phyloP scores from a whole-genome alignment of 352 stramenopile species.

The Elongisporangium undulatum region DNA sequence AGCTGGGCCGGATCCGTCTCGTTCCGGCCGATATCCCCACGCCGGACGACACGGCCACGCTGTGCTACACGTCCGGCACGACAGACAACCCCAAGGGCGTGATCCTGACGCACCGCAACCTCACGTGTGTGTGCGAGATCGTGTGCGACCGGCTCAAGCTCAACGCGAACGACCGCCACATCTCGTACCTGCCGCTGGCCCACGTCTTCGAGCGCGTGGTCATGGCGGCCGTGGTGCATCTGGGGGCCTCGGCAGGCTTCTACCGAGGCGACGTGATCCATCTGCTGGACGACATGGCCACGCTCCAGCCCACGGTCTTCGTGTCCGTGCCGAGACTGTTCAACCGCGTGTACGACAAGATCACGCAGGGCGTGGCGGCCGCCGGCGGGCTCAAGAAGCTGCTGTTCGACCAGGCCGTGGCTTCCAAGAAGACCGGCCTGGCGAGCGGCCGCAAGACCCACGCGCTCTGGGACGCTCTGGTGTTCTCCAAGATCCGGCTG shows the following conservation, averaged over 20 bases:
- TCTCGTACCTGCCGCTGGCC: slow-evolving; percentile 94
- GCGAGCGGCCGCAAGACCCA: slow-evolving; percentile 33
- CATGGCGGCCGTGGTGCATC: slow-evolving; percentile 76
- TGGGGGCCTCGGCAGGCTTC: slow-evolving; percentile 68
- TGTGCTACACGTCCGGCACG: slow-evolving; percentile 92
- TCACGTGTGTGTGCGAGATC: slow-evolving; percentile 15
- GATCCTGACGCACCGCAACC: slow-evolving; percentile 85
- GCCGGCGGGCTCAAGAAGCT: slow-evolving; percentile 37
- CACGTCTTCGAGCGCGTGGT: slow-evolving; percentile 95
- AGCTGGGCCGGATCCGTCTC: slow-evolving; percentile 16
- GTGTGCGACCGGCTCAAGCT: slow-evolving; percentile 16
- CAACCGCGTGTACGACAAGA: slow-evolving; percentile 96
- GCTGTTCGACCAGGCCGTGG: slow-evolving; percentile 39
- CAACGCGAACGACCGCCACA: slow-evolving; percentile 72
- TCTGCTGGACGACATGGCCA: slow-evolving; percentile 93
- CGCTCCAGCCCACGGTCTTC: slow-evolving; percentile 89
- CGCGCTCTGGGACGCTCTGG: slow-evolving; percentile 87
- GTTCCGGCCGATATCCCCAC: slow-evolving; percentile 24
- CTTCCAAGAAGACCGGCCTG: slow-evolving; percentile 30
- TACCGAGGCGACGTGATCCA: slow-evolving; percentile 81
- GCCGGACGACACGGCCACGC: slow-evolving; percentile 80
- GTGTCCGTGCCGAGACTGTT: slow-evolving; percentile 90
- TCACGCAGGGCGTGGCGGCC: slow-evolving; percentile 49
- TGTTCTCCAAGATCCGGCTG: slow-evolving; percentile 92
- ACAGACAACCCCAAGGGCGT: slow-evolving; percentile 94